Evolutionary conservation across 768 basidiomycete species (phyloP), one percentile per base, ranked within the genome.

Genomic region (Phanerochaete carnosa): DNA sequence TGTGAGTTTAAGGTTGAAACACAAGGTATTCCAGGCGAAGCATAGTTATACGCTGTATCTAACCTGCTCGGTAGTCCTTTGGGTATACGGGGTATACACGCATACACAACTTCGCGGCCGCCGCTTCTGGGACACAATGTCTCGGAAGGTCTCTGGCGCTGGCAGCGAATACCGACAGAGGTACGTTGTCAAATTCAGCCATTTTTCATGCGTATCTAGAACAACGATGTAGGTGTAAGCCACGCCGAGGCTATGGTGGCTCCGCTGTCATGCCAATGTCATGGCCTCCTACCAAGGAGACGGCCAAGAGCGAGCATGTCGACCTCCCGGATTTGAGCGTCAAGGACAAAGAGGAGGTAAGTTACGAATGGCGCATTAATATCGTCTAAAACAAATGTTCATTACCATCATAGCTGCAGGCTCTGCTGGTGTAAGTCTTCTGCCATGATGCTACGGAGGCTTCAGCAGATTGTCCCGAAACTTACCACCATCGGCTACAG

Each of bases 351-450:
- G 77, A 79, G 58, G 77, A 84, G 75, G 84, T 85, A 63, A 11
- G 59, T 43, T 9, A 25, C 25, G 11, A 15, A 49, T 15, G 11
- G 6, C 22, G 26, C 23, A 25, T 13, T 25, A 19, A 43, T 7
- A 35, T 29, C 15, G n/a, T 4, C 23, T 46, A 26, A 23, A 15
- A 3, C 16, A 3, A 28, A 5, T 35, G 33, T 57, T 45, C 5
- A 9, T 1, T 49, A 15, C 4, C 39, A 30, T 16, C 23, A 25
- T 49, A 87, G 84, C 73, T 87, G 9, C 85, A 88, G 64, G 75
- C 81, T 1, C 76, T 87, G 26, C 76, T 87, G n/a, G 78, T 84
- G 85, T 87, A 67, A 58, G 83, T 68, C 39, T n/a, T n/a, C n/a
- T n/a, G n/a, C n/a, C n/a, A n/a, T n/a, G n/a, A n/a, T n/a, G n/a